Evolutionary conservation across 805 yeast species (phyloP).

Genomic region (Schwanniomyces pseudopolymorphus): DNA sequence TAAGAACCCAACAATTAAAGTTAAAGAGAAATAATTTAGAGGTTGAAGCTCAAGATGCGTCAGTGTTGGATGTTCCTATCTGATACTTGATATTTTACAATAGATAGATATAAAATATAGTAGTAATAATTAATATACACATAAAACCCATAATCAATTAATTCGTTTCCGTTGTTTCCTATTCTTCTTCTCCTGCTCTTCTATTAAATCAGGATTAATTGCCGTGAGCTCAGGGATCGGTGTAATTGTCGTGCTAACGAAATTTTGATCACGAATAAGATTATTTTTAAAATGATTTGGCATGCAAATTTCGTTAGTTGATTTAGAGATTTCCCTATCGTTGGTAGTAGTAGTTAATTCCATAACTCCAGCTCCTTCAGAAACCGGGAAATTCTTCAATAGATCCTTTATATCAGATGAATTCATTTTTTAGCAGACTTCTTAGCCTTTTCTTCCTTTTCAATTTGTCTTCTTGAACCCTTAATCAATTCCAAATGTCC

Average conservation of each 20-base stretch:
- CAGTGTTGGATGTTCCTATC: conserved; percentile 43
- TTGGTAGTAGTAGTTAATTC: background rate
- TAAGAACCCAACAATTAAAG: conserved; percentile 38
- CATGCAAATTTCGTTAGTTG: background rate
- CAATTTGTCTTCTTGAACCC: conserved; percentile 85
- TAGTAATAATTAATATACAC: conserved; percentile 2
- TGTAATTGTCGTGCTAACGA: background rate
- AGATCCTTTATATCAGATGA: conserved; percentile 11
- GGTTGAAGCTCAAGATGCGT: conserved; percentile 63
- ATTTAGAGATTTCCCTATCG: background rate
- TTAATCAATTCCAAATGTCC: conserved; percentile 91
- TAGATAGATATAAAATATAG: background rate
- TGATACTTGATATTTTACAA: conserved; percentile 1
- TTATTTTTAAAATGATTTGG: background rate
- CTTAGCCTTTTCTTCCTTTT: conserved; percentile 52
- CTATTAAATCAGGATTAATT: conserved; percentile 24
- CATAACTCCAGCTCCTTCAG: background rate
- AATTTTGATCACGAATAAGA: background rate
- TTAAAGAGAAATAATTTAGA: conserved; percentile 55
- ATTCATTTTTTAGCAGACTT: conserved; percentile 8
- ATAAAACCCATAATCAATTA: conserved; percentile 3
- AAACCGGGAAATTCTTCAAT: conserved; percentile 12
- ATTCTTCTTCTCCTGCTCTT: conserved; percentile 11
- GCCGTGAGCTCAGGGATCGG: conserved; percentile 24
- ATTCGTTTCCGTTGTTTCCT: conserved; percentile 11